These are phyloP conservation scores for Trichophyton verrucosum DNA, from an alignment of 2,329 filamentous ascomycete species.

Conservation along the genomic window DNA sequence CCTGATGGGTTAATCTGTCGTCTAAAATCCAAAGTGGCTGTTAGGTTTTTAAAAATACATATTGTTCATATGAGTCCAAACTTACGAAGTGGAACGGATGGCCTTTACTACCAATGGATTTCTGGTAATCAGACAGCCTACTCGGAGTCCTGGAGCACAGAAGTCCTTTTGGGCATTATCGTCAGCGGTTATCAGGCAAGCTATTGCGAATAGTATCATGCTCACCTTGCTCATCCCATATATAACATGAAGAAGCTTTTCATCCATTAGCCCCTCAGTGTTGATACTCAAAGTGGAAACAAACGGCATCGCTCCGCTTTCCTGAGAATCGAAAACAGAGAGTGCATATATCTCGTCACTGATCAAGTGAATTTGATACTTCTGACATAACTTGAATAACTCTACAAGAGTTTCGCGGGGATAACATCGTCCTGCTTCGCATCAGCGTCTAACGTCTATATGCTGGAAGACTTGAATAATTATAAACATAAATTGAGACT, in stretches of 20 bases:
- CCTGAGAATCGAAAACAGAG: conserved; percentile 36
- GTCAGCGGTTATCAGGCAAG: background rate
- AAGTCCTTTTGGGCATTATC: conserved; percentile 35
- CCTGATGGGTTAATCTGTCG: conserved; percentile 5
- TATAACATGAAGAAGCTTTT: conserved; percentile 40
- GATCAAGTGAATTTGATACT: conserved; percentile 41
- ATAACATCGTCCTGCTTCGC: conserved; percentile 38
- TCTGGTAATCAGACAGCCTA: conserved; percentile 27
- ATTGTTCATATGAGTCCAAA: background rate
- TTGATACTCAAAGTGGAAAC: conserved; percentile 38
- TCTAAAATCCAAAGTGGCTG: background rate
- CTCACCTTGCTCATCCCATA: conserved; percentile 33
- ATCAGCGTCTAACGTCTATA: conserved; percentile 21
- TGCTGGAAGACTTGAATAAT: conserved; percentile 22
- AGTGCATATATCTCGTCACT: conserved; percentile 49
- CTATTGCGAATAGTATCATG: background rate
- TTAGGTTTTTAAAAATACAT: background rate
- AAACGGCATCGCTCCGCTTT: conserved; percentile 32
- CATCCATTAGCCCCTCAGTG: conserved; percentile 35
- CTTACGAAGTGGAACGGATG: conserved; percentile 4
- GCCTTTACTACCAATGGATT: conserved; percentile 1
- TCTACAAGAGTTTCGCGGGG: conserved; percentile 29
- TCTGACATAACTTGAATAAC: conserved; percentile 40
- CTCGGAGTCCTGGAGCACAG: conserved; percentile 41
- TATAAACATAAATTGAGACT: conserved; percentile 14